phyloP scores from a whole-genome alignment of 2,329 filamentous ascomycete genomes.

The Penicillium sp. region DNA sequence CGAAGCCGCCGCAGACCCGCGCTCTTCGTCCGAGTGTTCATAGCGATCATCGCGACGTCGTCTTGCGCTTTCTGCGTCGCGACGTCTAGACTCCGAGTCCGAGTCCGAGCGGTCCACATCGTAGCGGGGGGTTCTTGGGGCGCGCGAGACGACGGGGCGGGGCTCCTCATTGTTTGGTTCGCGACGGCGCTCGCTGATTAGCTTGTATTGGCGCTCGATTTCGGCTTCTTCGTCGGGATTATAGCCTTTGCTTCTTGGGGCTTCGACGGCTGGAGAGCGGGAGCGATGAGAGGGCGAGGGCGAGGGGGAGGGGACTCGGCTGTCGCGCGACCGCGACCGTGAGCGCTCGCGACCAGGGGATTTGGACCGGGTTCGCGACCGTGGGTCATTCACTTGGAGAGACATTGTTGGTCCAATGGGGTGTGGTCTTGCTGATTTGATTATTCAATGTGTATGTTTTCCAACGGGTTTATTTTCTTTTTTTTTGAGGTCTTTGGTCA shows the following conservation, averaged over 20 bases:
- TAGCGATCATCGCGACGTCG: slow-evolving; percentile 27
- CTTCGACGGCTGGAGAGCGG: slow-evolving; percentile 26
- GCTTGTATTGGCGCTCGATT: slow-evolving; percentile 25
- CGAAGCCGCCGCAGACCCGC: slow-evolving; percentile 12
- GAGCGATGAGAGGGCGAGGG: slow-evolving; percentile 24
- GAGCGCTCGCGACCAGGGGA: slow-evolving; percentile 48
- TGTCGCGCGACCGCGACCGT: slow-evolving; percentile 46
- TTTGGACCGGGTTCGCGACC: slow-evolving; percentile 47
- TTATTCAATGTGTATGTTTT: background rate
- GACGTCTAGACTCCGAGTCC: slow-evolving; percentile 19
- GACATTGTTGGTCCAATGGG: slow-evolving; percentile 29
- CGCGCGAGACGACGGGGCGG: slow-evolving; percentile 10
- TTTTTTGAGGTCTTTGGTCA: background rate
- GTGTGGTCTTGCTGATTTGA: background rate
- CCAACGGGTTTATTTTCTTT: background rate
- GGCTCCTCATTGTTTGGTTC: background rate
- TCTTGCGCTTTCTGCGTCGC: slow-evolving; percentile 8
- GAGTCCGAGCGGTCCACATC: slow-evolving; percentile 25
- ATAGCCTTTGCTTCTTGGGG: slow-evolving; percentile 13
- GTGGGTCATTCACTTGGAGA: slow-evolving; percentile 43
- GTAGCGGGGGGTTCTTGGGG: slow-evolving; percentile 24
- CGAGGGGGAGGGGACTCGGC: slow-evolving; percentile 34
- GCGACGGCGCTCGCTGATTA: slow-evolving; percentile 16
- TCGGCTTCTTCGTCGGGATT: slow-evolving; percentile 22
- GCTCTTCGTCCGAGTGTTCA: slow-evolving; percentile 27